Evolutionary conservation across 345 rosid genomes (phyloP).

Genomic region (Luvunga scandens): DNA sequence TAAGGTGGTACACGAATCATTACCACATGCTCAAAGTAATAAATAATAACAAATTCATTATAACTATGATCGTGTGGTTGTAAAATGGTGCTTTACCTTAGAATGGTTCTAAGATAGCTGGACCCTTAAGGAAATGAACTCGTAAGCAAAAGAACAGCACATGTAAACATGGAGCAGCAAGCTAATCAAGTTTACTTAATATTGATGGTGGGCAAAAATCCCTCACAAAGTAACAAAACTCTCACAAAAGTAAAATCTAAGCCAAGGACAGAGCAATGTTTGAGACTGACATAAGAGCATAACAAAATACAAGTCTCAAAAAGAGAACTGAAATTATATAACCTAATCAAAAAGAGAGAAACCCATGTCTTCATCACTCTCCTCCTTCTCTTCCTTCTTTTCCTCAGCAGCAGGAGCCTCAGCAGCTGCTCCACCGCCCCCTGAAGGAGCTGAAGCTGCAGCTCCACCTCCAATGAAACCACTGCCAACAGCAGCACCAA

Average conservation of each 20-base stretch:
- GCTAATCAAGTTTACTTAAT: not conserved
- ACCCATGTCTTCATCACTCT: conserved; percentile 70
- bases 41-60: no score
- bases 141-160: no score
- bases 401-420: conserved; percentile 54
- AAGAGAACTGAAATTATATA: not conserved
- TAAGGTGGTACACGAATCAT: no score
- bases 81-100: no score
- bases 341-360: conserved; percentile 63
- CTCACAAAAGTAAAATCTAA: not conserved
- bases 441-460: conserved; percentile 37
- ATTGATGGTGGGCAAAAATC: not conserved
- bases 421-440: conserved; percentile 42
- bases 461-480: conserved; percentile 47
- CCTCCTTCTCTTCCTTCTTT: conserved; percentile 62
- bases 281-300: not conserved
- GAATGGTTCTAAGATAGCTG: no score
- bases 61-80: no score
- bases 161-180: no score
- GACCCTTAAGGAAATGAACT: no score
- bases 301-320: not conserved
- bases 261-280: not conserved
- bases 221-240: not conserved
- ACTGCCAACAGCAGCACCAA: conserved; percentile 48
- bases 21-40: no score